Evolutionary conservation across 2,329 filamentous ascomycete species (phyloP).

Genomic region (Cercospora brassicicola): DNA sequence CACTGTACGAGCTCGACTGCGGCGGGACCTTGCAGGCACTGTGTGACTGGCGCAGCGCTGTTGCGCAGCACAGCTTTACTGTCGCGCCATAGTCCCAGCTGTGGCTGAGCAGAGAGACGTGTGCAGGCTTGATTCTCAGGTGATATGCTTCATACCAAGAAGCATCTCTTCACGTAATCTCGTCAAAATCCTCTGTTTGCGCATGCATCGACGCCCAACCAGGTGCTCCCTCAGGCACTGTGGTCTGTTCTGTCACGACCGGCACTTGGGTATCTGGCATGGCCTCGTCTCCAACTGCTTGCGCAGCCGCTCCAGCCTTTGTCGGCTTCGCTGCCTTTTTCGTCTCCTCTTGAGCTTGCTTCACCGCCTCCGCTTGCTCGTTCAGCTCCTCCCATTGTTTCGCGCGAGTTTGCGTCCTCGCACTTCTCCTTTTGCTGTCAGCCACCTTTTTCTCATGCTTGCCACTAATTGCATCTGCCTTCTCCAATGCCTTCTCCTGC

Average conservation of each 20-base stretch:
- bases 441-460: conserved; percentile 58
- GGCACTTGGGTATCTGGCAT: conserved; percentile 18
- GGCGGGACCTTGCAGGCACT: conserved; percentile 14
- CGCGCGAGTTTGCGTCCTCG: conserved; percentile 41
- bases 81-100: not conserved
- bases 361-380: conserved; percentile 27
- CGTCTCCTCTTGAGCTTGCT: conserved; percentile 17
- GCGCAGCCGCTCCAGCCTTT: conserved; percentile 1
- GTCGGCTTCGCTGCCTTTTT: conserved; percentile 16
- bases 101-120: not conserved
- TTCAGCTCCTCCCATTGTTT: conserved; percentile 40
- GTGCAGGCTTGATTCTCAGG: conserved; percentile 9
- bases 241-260: conserved; percentile 8
- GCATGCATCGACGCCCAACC: conserved; percentile 22
- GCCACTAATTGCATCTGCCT: conserved; percentile 56
- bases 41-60: not conserved
- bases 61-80: not conserved
- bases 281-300: conserved; percentile 20
- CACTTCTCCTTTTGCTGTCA: conserved; percentile 53
- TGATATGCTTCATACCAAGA: conserved; percentile 5
- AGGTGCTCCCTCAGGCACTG: conserved; percentile 11
- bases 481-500: conserved; percentile 56
- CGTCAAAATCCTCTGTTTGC: conserved; percentile 18
- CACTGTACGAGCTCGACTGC: conserved; percentile 13
- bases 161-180: not conserved